Evolutionary conservation across 2,329 filamentous ascomycete genomes (phyloP), one percentile per base, ranked within the genome.

Genomic region (Dactylella cylindrospora): DNA sequence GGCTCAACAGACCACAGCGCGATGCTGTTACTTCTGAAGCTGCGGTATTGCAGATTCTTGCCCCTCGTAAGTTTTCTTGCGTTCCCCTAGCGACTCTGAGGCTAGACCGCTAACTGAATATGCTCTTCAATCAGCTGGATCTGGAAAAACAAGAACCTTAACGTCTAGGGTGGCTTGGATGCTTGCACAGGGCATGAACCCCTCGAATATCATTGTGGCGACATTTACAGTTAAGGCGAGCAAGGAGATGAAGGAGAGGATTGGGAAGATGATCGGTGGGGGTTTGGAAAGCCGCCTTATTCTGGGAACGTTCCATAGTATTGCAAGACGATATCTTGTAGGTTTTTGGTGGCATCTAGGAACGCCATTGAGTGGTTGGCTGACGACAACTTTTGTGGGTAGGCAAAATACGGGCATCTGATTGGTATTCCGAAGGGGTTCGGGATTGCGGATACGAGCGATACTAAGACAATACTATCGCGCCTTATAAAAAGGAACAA

Each of bases 171-270:
- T 96, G 55, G 90, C 90, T 68, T 94, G 91, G 78, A 82, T 96
- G 23, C 64, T 70, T 13, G 51, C 60, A 3, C 60, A 67, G 12
- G 57, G 59, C 32, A 80, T 96, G 49, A 81, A 84, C 44, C 91
- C 91, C 69, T 83, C 86, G 75, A 89, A 96, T 74, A 84, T 97
- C 69, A 84, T 98, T 60, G 91, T 96, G 60, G 93, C 91, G 64
- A 97, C 91, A 0, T 98, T 98, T 71, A 98, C 93, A 1, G 90
- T 95, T 72, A 97, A 97, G 73, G 90, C 93, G 0, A 88, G 90
- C 13, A 81, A 80, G 13, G 91, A 97, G 75, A 98, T 98, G 91
- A 89, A 90, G 69, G 84, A 89, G 70, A 82, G 91, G 5, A 88
- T 97, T 53, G 83, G 84, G 0, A 84, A 80, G 57, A 79, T 88